phyloP scores from a whole-genome alignment of 805 yeast species.

The Yamadazyma akitaensis region DNA sequence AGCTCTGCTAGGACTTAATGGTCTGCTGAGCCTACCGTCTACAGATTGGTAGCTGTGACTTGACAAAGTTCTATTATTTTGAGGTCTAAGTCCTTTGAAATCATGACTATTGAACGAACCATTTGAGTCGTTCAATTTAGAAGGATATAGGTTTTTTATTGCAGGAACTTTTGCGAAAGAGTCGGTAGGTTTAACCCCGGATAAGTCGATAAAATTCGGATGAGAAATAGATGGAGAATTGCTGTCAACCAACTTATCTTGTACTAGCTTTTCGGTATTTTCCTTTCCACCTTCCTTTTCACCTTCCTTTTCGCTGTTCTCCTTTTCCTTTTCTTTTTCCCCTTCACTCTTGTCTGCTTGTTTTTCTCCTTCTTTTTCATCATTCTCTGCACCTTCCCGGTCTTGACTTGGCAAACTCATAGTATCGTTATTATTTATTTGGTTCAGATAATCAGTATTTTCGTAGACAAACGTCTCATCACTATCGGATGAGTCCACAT shows the following conservation, averaged over 20 bases:
- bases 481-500: slow-evolving; percentile 79
- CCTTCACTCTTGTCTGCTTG: background rate
- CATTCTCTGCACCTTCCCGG: background rate
- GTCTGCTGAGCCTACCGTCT: background rate
- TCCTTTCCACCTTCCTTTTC: background rate
- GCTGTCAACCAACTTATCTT: background rate
- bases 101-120: slow-evolving; percentile 3
- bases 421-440: slow-evolving; percentile 1
- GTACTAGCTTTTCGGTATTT: background rate
- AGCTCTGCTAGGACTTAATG: background rate
- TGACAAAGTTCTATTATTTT: slow-evolving; percentile 12
- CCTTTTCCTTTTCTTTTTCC: background rate
- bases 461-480: slow-evolving; percentile 98
- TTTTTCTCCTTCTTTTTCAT: background rate
- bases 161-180: background rate
- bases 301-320: background rate
- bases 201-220: background rate
- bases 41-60: slow-evolving; percentile 8
- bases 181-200: background rate
- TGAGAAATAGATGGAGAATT: background rate
- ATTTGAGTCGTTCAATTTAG: slow-evolving; percentile 7
- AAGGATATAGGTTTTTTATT: slow-evolving; percentile 2
- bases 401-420: background rate
- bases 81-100: slow-evolving; percentile 12
- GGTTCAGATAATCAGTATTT: slow-evolving; percentile 25